A percentile compares a stretch with the other conserved stretches of the same genome.
These are phyloP conservation scores for Amphibolis antarctica DNA, from an alignment of 106 monocot species.

Conservation along the genomic window DNA sequence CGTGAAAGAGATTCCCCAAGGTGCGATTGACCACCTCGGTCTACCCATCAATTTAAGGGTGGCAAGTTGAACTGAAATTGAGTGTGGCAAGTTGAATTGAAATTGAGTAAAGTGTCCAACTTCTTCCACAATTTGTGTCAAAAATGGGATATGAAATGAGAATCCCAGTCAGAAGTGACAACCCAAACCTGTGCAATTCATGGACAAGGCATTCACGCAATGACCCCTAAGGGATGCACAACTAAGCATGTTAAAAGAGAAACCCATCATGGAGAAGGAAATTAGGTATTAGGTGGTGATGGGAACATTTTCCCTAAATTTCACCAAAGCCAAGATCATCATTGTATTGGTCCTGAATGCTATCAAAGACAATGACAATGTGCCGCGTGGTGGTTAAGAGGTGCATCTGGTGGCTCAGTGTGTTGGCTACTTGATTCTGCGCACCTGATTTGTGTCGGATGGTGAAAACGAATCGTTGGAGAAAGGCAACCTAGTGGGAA, in stretches of 20 bases:
- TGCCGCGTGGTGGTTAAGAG: neutral
- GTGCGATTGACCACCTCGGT: neutral
- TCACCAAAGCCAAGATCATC: neutral
- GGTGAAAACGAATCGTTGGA: neutral
- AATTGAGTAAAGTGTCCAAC: neutral
- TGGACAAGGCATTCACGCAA: neutral
- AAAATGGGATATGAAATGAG: neutral
- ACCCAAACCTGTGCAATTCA: neutral
- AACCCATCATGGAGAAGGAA: too few relatives aligned
- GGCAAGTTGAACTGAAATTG: neutral
- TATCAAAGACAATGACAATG: slow-evolving; percentile 2
- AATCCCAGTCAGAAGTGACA: neutral
- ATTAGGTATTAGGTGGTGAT: too few relatives aligned
- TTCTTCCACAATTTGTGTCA: neutral
- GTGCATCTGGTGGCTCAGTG: neutral
- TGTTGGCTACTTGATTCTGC: neutral
- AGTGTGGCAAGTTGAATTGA: neutral
- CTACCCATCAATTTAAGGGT: neutral
- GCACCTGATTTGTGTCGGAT: neutral
- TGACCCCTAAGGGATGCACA: neutral
- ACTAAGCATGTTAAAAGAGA: neutral
- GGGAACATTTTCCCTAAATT: neutral
- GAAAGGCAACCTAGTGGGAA: neutral
- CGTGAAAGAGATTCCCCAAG: neutral
- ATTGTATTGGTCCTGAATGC: neutral